A percentile compares a stretch with the other conserved stretches of the same genome.
phyloP scores from a whole-genome alignment of 805 yeast genomes.

The Nakazawaea holstii region DNA sequence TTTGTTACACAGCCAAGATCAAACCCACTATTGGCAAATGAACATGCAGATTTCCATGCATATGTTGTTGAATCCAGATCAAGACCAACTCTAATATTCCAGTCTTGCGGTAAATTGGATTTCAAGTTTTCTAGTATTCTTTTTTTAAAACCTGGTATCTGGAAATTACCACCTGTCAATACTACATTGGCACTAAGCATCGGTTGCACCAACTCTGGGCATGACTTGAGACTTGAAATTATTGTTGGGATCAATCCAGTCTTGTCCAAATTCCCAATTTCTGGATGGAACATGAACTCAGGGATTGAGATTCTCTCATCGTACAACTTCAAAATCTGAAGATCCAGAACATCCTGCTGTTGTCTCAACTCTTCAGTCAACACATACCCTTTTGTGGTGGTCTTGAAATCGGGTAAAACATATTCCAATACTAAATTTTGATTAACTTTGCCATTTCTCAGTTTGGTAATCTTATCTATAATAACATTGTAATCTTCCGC shows the following conservation, averaged over 20 bases:
- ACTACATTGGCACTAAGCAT: conserved; percentile 74
- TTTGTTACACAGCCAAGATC: conserved; percentile 57
- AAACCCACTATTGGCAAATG: conserved; percentile 35
- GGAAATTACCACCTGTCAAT: conserved; percentile 78
- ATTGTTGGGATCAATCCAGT: conserved; percentile 73
- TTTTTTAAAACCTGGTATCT: conserved; percentile 58
- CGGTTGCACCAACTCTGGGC: conserved; percentile 73
- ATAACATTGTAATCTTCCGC: conserved; percentile 44
- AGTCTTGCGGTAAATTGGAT: conserved; percentile 64
- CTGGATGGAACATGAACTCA: conserved; percentile 83
- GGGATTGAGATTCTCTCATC: conserved; percentile 91
- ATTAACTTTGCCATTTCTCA: conserved; percentile 16
- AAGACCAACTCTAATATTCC: conserved; percentile 48
- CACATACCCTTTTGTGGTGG: conserved; percentile 72
- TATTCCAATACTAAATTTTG: conserved; percentile 50
- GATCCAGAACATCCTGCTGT: conserved; percentile 32
- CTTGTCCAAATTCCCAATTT: conserved; percentile 66
- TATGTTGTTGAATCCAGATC: conserved; percentile 26
- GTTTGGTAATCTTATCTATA: not conserved
- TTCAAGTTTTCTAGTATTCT: conserved; percentile 60
- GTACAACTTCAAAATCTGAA: conserved; percentile 59
- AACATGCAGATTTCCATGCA: conserved; percentile 56
- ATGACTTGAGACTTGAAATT: conserved; percentile 58
- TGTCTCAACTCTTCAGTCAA: conserved; percentile 24
- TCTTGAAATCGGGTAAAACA: conserved; percentile 82